phyloP scores from a whole-genome alignment of 1,284 basidiomycete genomes.

The Hymenochaete sp. region DNA sequence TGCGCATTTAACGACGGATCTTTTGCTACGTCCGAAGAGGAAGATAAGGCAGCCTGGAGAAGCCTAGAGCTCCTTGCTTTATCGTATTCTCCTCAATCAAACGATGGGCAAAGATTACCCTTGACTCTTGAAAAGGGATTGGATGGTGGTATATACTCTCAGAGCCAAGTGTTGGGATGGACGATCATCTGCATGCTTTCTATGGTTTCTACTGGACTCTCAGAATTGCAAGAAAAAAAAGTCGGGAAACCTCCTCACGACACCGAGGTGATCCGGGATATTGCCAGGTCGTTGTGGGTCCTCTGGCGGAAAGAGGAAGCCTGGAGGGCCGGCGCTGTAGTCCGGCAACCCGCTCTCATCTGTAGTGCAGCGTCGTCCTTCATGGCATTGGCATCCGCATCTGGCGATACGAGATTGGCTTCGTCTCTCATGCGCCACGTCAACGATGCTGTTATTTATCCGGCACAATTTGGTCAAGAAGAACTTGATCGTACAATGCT shows the following conservation, averaged over 20 bases:
- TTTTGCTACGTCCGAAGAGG: slow-evolving; percentile 6
- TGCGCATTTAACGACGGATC: slow-evolving; percentile 13
- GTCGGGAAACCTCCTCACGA: neutral
- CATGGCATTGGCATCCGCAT: slow-evolving; percentile 34
- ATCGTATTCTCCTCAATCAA: slow-evolving; percentile 19
- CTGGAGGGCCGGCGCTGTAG: slow-evolving; percentile 11
- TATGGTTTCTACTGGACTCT: slow-evolving; percentile 23
- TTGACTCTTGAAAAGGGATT: slow-evolving; percentile 23
- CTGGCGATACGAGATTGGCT: slow-evolving; percentile 6
- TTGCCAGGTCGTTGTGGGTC: slow-evolving; percentile 13
- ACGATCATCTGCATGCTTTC: slow-evolving; percentile 23
- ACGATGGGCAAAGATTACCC: too few species aligned
- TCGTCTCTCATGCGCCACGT: slow-evolving; percentile 14
- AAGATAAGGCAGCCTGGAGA: slow-evolving; percentile 13
- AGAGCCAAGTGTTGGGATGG: slow-evolving; percentile 23
- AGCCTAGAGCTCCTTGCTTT: slow-evolving; percentile 14
- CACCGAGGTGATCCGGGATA: slow-evolving; percentile 6
- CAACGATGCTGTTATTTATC: slow-evolving; percentile 8
- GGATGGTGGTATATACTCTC: slow-evolving; percentile 19
- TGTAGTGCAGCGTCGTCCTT: slow-evolving; percentile 37
- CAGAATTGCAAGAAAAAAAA: slow-evolving; percentile 8
- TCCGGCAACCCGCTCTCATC: slow-evolving; percentile 24
- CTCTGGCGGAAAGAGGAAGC: slow-evolving; percentile 16
- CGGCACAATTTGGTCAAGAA: slow-evolving; percentile 6
- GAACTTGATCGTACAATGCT: slow-evolving; percentile 4